phyloP scores from a whole-genome alignment of 2,329 filamentous ascomycete species.

The Bimuria novae-zelandiae region DNA sequence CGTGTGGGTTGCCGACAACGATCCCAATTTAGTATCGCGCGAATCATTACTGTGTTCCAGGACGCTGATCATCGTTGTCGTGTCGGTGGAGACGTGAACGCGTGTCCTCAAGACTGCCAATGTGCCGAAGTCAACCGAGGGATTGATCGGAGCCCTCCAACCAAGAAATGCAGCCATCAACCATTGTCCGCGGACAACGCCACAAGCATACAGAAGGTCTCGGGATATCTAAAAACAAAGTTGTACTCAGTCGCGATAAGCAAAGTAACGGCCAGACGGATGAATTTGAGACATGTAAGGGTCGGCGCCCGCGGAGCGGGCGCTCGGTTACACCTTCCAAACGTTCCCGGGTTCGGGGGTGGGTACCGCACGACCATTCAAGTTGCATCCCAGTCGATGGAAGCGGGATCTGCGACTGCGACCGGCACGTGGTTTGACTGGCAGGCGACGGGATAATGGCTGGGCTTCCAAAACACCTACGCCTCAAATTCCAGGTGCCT shows the following conservation, averaged over 20 bases:
- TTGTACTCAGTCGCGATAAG: no score
- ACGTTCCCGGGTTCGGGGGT: not conserved
- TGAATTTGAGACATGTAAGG: not conserved
- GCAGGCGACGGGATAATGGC: not conserved
- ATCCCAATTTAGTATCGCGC: not conserved
- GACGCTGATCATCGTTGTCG: no score
- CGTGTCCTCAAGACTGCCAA: not conserved
- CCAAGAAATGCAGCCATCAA: not conserved
- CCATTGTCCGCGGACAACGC: no score
- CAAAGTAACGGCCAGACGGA: not conserved
- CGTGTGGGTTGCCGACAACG: not conserved
- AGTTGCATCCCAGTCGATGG: not conserved
- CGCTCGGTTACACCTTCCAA: conserved; percentile 2
- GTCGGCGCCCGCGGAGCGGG: not conserved
- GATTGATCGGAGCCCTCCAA: not conserved
- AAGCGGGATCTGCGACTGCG: conserved; percentile 2
- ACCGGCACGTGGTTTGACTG: not conserved
- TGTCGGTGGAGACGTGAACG: not conserved
- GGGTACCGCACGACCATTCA: not conserved
- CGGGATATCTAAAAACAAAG: no score
- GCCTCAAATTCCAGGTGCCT: no score
- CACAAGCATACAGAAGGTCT: no score
- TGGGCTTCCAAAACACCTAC: not conserved
- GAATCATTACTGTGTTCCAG: not conserved
- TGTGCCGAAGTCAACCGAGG: not conserved